Base-by-base conservation (phyloP, 768 basidiomycete genomes). In the Lactarius indigo region DNA sequence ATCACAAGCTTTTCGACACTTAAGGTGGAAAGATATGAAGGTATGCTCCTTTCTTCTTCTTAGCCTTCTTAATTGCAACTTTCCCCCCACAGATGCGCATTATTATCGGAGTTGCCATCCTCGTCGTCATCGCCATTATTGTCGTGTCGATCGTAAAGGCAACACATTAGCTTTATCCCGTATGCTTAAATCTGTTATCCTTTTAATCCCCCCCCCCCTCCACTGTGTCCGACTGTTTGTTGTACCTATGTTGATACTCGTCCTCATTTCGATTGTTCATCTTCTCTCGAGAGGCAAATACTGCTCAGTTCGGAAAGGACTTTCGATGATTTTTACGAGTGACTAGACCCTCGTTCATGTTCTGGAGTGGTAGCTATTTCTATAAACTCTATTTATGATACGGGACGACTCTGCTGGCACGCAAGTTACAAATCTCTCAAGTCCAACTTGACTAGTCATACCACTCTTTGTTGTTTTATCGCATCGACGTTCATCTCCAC, bases 11-110 rank as follows among this genome's bases (percentile, higher is more conserved):
- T 33, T 44, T 8, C 47, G 37, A 33, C 26, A 62, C 47, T 41
- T 35, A 62, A 93, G 92, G 92, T 96, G 94, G 94, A 96, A 97
- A 77, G 95, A 97, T 76, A 94, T 94, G 92, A 94, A 94, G 89
- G 92, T 91, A 65, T 82, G 75, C 28, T 30, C 39, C 39, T 59
- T 5, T 35, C 13, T 60, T 26, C 12, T 72, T 61, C 70, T 64
- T 9, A 26, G 5, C 26, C 23, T 50, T 28, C 7, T 65, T 26
- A 28, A 72, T 69, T 64, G 35, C 62, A 13, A 12, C 44, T 42
- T 9, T 41, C 17, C 4, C 20, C 61, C 41, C 28, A 33, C 65
- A 96, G 92, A 97, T 97, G 96, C 88, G 95, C 79, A 88, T 98
- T 78, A 94, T 98, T 78, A 97, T 99, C 73, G 92, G 89, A 64